Conservation (phyloP, 139 green algal genomes). For the Picochlorum sp. region DNA sequence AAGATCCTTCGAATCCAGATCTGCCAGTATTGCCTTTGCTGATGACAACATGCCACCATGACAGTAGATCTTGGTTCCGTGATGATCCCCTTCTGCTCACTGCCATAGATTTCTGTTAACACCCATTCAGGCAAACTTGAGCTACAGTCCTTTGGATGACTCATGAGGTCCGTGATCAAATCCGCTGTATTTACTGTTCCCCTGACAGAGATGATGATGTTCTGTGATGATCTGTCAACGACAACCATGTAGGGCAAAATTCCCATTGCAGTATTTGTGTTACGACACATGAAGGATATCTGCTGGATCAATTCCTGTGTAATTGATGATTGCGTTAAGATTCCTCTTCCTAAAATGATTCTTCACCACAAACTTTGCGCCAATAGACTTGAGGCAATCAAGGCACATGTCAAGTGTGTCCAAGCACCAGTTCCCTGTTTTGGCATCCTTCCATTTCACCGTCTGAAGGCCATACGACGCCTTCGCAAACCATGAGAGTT, state of each 20-base stretch:
- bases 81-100: background rate
- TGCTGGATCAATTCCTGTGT: constrained; percentile 16
- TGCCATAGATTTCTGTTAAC: background rate
- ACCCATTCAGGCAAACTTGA: constrained; percentile 35
- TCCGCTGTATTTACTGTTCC: constrained; percentile 25
- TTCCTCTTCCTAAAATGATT: constrained; percentile 27
- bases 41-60: constrained; percentile 46
- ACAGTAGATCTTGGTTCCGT: constrained; percentile 21
- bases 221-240: constrained; percentile 33
- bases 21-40: constrained; percentile 34
- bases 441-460: constrained; percentile 19
- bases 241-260: constrained; percentile 53
- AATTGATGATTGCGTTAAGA: constrained; percentile 25
- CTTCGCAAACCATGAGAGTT: constrained; percentile 20
- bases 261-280: constrained; percentile 20
- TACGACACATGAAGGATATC: constrained; percentile 31
- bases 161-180: constrained; percentile 42
- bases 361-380: constrained; percentile 14
- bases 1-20: constrained; percentile 35
- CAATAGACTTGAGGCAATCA: background rate
- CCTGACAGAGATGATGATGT: constrained; percentile 43
- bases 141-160: constrained; percentile 25
- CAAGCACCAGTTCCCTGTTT: background rate
- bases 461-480: constrained; percentile 27
- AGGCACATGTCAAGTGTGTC: background rate